Evolutionary conservation across 2,329 filamentous ascomycete genomes (phyloP), one percentile per base, ranked within the genome.

Genomic region (Penicillium sp.): DNA sequence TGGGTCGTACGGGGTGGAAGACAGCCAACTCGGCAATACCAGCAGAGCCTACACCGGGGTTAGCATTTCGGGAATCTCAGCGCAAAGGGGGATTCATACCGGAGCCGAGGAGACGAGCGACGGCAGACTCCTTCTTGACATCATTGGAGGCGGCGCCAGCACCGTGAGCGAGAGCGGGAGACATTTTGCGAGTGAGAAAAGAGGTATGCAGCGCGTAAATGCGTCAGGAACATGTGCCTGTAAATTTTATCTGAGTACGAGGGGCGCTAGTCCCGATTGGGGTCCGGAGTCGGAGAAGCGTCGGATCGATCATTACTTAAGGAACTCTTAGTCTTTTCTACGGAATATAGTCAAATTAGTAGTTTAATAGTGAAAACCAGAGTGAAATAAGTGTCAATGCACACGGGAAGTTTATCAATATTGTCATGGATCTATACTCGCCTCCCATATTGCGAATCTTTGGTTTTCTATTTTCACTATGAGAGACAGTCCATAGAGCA

Each of bases 21-120:
- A 97, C 87, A 71, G 92, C 87, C 71, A 97, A 83, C 80, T 97
- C 93, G 69, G 93, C 89, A 76, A 97, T 93, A 81, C 93, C 93
- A 72, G 93, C 92, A 72, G 88, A 91, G 72, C 93, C 93, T 97
- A 69, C 50, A 53, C 35, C 33, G 31, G 26, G 5, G 46, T 67
- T 50, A 66, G 61, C 58, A 48, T 52, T 46, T 31, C 27, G 29
- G 19, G 13, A 25, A 27, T 43, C 50, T 51, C 48, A 44, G 52
- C 16, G 39, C 33, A 19, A 31, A 10, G 2, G n/a, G 43, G 43
- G 39, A 50, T 52, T 42, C 77, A 54, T 81, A 97, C 95, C 95
- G 71, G 95, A 97, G 70, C 95, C 95, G 65, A 97, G 81, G 66
- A 99, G 80, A 78, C 95, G 86, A 69, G 95, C 95, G 73, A 89